Conservation (phyloP, 2,329 filamentous ascomycete species). For the Didymella sp. region DNA sequence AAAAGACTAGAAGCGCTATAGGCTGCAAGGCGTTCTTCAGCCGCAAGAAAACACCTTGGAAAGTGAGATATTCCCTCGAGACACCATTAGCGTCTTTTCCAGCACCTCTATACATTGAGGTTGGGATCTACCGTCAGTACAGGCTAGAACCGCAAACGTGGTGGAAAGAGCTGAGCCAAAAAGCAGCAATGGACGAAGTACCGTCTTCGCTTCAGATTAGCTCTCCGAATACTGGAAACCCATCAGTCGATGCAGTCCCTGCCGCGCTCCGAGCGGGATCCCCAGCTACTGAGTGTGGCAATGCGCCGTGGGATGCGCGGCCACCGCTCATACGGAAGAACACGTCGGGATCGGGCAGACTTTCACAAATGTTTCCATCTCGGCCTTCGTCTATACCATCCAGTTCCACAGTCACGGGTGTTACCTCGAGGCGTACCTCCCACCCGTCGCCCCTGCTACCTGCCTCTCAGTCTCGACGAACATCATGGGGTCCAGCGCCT, state of each 20-base stretch:
- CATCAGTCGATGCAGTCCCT: slow-evolving; percentile 35
- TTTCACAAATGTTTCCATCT: slow-evolving; percentile 50
- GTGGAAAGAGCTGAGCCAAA: background rate
- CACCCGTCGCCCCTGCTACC: slow-evolving; percentile 41
- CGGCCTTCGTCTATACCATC: slow-evolving; percentile 40
- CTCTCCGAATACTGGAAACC: slow-evolving; percentile 29
- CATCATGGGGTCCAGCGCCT: slow-evolving; percentile 29
- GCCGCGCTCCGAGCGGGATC: slow-evolving; percentile 41
- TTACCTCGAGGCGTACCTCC: slow-evolving; percentile 37
- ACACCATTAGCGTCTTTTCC: too few relatives aligned
- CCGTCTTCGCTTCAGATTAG: slow-evolving; percentile 43
- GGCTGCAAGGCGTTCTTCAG: slow-evolving; percentile 26
- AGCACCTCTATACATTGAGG: too few relatives aligned
- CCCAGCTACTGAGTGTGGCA: slow-evolving; percentile 28
- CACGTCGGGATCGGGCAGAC: slow-evolving; percentile 43
- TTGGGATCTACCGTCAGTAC: too few relatives aligned
- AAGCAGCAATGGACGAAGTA: slow-evolving; percentile 36
- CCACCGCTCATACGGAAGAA: slow-evolving; percentile 38
- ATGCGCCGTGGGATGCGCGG: slow-evolving; percentile 24
- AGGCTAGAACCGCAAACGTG: too few relatives aligned
- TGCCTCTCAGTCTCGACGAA: slow-evolving; percentile 39
- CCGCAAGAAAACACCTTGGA: slow-evolving; percentile 10
- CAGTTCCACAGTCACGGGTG: slow-evolving; percentile 26
- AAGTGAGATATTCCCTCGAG: too few relatives aligned
- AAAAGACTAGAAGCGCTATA: slow-evolving; percentile 21